Evolutionary conservation across 139 green algal genomes (phyloP), one percentile per base, ranked within the genome.

Genomic region (Chlamydomonas incerta): DNA sequence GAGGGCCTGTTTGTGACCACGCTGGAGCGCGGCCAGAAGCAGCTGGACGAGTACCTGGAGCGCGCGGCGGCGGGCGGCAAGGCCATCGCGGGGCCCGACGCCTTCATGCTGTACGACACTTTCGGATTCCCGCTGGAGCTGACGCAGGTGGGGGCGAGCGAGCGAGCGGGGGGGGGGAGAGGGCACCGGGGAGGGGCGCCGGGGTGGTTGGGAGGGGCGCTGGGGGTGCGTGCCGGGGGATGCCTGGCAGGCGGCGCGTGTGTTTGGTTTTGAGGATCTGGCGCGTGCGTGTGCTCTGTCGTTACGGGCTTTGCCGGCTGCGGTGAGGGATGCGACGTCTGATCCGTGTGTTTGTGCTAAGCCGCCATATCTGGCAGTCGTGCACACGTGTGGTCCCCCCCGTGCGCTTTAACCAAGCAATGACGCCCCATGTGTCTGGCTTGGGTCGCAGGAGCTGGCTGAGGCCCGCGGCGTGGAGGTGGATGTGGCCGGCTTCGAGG

Each of bases 41-140:
- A 93, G 83, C 92, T 98, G 74, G 80, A 92, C 5, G 92, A 96
- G 33, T 58, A 96, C 68, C 82, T 98, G 71, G 87, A 74, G 11
- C 29, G 28, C 10, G 68, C 71, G 33, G n/a, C 31, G 10, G 28
- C 13, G 28, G 46, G n/a, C 46, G 63, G 46, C 18, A 34, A 66
- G 13, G 62, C 90, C 24, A 72, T 97, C 31, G 52, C 37, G 15
- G 95, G 96, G 26, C 68, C 87, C 2, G 95, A 98, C 67, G 96
- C 93, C 17, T 98, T 98, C 89, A 80, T 94, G 84, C 88, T 98
- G 80, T 98, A 98, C 84, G 96, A 98, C 88, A 96, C 93, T 20
- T 98, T 95, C 62, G 96, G 96, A 17, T 98, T 98, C 88, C 96
- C 96, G 0, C 88, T 98, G 71, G 96, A 98, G 90, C 93, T 98